Evolutionary conservation across 2,329 filamentous ascomycete species (phyloP).

Genomic region (Venturia oleaginea): DNA sequence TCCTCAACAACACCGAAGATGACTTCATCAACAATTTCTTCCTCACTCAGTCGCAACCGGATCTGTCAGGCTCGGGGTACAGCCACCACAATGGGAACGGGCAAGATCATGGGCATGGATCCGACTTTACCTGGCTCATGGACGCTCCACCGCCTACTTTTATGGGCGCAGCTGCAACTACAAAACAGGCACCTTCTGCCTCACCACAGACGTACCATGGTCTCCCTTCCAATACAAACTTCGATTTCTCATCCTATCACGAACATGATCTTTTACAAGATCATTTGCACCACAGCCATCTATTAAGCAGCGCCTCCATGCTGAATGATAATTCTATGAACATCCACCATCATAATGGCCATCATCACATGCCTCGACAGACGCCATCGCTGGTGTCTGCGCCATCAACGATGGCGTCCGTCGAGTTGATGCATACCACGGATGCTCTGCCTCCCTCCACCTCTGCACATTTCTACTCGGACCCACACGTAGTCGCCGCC

Average conservation of each 20-base stretch:
- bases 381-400: constrained; percentile 3
- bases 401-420: neutral
- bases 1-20: constrained; percentile 14
- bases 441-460: constrained; percentile 1
- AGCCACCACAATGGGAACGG: neutral
- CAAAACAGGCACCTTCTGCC: neutral
- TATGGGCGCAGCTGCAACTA: constrained; percentile 10
- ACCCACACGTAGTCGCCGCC: neutral
- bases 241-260: constrained; percentile 7
- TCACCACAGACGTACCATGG: constrained; percentile 1
- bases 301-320: neutral
- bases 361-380: constrained; percentile 3
- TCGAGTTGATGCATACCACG: constrained; percentile 9
- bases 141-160: constrained; percentile 10
- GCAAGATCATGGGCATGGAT: constrained; percentile 1
- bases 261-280: neutral
- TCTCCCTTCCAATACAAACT: neutral
- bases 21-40: constrained; percentile 13
- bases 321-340: neutral
- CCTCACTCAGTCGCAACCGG: constrained; percentile 6
- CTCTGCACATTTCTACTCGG: neutral
- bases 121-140: constrained; percentile 7
- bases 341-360: neutral
- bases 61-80: neutral
- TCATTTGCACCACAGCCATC: neutral